A percentile compares a stretch with the other conserved stretches of the same genome.
These are phyloP conservation scores for Brassica nigra DNA, from an alignment of 345 rosid genomes.

Conservation along the genomic window DNA sequence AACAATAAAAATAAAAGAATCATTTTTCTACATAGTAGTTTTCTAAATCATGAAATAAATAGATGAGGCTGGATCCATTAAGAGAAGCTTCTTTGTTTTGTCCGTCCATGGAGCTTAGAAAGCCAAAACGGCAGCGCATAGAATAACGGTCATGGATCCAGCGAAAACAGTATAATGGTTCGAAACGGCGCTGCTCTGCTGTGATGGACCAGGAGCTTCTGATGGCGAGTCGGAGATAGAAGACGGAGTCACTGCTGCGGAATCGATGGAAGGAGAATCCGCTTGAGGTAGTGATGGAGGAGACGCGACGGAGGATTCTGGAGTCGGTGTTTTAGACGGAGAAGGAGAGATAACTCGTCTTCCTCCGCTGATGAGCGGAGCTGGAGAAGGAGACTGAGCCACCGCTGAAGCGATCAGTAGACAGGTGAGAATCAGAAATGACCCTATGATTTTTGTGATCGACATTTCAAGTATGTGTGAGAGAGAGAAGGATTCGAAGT, in stretches of 20 bases:
- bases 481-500: neutral
- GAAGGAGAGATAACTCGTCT: conserved; percentile 25
- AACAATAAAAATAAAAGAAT: neutral
- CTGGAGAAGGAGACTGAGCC: conserved; percentile 36
- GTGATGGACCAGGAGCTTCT: conserved; percentile 30
- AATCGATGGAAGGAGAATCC: conserved; percentile 20
- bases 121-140: conserved; percentile 29
- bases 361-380: conserved; percentile 23
- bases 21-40: neutral
- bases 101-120: neutral
- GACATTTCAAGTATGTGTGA: neutral
- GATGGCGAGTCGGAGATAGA: conserved; percentile 27
- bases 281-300: conserved; percentile 19
- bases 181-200: conserved; percentile 1
- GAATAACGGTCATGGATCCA: conserved; percentile 17
- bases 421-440: neutral
- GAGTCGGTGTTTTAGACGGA: conserved; percentile 13
- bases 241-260: conserved; percentile 16
- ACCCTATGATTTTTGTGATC: neutral
- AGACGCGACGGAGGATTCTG: conserved; percentile 6
- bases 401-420: conserved; percentile 14
- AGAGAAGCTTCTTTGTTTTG: neutral
- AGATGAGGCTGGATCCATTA: neutral
- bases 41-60: neutral
- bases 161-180: conserved; percentile 18